phyloP scores from a whole-genome alignment of 805 yeast genomes.

The Monosporozyma aquatica region DNA sequence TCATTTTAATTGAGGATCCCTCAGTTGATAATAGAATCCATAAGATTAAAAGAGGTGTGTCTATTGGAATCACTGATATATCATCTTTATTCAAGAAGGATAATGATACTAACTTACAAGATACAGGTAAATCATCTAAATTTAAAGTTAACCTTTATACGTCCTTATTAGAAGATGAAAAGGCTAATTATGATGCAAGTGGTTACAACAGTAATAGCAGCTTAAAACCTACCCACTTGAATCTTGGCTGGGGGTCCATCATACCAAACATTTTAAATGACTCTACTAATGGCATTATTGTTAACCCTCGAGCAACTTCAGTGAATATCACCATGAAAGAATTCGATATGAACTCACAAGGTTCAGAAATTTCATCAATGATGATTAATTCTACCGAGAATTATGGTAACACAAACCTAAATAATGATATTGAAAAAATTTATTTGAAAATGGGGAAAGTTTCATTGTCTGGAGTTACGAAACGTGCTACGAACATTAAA shows the following conservation, averaged over 20 bases:
- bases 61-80: slow-evolving; percentile 82
- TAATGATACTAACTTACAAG: slow-evolving; percentile 52
- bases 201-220: not conserved
- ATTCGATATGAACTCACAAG: slow-evolving; percentile 23
- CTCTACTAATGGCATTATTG: slow-evolving; percentile 65
- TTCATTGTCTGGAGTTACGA: slow-evolving; percentile 11
- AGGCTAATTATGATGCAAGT: slow-evolving; percentile 1
- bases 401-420: slow-evolving; percentile 46
- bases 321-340: slow-evolving; percentile 67
- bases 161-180: slow-evolving; percentile 33
- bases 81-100: slow-evolving; percentile 62
- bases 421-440: slow-evolving; percentile 49
- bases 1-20: slow-evolving; percentile 15
- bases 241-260: slow-evolving; percentile 77
- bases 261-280: slow-evolving; percentile 71
- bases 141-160: slow-evolving; percentile 66
- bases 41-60: slow-evolving; percentile 62
- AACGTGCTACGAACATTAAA: slow-evolving; percentile 14
- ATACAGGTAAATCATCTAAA: slow-evolving; percentile 57
- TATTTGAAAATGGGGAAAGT: slow-evolving; percentile 49
- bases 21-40: slow-evolving; percentile 8
- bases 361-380: slow-evolving; percentile 18
- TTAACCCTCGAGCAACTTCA: slow-evolving; percentile 71
- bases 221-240: slow-evolving; percentile 27
- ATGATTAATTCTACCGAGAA: slow-evolving; percentile 28